Percentiles rank a stretch among this genome's conserved stretches.
phyloP scores from a whole-genome alignment of 306 rosid species.

The Cucumis melo region DNA sequence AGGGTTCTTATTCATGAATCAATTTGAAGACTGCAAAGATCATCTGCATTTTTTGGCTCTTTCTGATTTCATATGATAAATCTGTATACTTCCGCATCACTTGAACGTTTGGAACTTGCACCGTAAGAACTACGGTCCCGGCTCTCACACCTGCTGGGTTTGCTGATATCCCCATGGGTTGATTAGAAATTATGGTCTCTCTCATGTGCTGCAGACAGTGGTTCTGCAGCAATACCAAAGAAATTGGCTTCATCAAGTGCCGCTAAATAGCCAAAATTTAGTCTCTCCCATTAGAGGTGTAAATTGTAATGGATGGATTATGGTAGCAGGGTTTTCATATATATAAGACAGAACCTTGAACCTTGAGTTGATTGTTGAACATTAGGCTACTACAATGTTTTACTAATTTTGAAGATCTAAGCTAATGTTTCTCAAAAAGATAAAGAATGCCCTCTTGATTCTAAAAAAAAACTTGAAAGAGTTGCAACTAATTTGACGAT shows the following conservation, averaged over 20 bases:
- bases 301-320: background rate
- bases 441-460: too few species aligned
- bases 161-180: slow-evolving; percentile 80
- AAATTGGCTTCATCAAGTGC: slow-evolving; percentile 74
- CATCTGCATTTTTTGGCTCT: background rate
- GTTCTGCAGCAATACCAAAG: slow-evolving; percentile 94
- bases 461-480: too few species aligned
- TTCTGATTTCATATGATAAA: background rate
- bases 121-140: too few species aligned
- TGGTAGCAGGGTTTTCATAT: background rate
- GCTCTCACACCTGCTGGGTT: slow-evolving; percentile 7
- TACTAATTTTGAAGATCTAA: background rate
- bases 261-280: background rate
- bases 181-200: slow-evolving; percentile 77
- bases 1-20: background rate
- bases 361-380: background rate
- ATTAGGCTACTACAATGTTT: background rate
- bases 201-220: slow-evolving; percentile 96
- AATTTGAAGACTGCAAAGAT: background rate
- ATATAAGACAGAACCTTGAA: background rate
- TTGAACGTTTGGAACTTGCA: too few species aligned
- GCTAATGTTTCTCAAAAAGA: background rate
- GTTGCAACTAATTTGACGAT: too few species aligned
- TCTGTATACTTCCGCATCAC: slow-evolving; percentile 1
- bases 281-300: background rate